A percentile compares a stretch with the other conserved stretches of the same genome.
Conservation (phyloP, 179 eudicot species). For the Beta macrorhiza region DNA sequence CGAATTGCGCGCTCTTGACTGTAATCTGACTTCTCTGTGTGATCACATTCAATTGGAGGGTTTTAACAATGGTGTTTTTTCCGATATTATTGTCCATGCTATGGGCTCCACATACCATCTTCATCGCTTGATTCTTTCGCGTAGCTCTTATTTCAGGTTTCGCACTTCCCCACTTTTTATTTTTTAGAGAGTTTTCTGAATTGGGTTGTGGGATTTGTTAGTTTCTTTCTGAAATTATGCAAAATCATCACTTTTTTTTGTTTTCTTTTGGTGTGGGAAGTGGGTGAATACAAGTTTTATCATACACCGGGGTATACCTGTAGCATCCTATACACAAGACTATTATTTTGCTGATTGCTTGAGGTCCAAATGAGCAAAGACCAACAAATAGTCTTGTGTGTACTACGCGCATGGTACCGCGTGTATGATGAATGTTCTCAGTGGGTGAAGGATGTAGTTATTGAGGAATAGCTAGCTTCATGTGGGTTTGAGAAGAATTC, state of each 20-base stretch:
- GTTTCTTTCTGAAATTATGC: too few species aligned
- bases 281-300: not conserved
- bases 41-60: slow-evolving; percentile 88
- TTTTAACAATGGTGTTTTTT: slow-evolving; percentile 73
- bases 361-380: too few species aligned
- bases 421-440: too few species aligned
- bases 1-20: slow-evolving; percentile 64
- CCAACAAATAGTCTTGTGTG: too few species aligned
- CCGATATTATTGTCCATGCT: slow-evolving; percentile 81
- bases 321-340: too few species aligned
- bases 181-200: not conserved
- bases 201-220: not conserved
- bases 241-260: not conserved
- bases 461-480: not conserved
- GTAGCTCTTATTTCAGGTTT: slow-evolving; percentile 94
- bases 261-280: not conserved
- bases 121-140: slow-evolving; percentile 89
- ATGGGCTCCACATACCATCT: slow-evolving; percentile 81
- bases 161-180: not conserved
- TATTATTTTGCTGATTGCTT: too few species aligned
- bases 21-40: slow-evolving; percentile 80
- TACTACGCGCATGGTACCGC: too few species aligned
- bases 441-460: not conserved
- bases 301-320: not conserved
- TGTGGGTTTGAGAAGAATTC: not conserved